Base-by-base conservation (phyloP, 768 basidiomycete genomes). In the Hypholoma sublateritium region DNA sequence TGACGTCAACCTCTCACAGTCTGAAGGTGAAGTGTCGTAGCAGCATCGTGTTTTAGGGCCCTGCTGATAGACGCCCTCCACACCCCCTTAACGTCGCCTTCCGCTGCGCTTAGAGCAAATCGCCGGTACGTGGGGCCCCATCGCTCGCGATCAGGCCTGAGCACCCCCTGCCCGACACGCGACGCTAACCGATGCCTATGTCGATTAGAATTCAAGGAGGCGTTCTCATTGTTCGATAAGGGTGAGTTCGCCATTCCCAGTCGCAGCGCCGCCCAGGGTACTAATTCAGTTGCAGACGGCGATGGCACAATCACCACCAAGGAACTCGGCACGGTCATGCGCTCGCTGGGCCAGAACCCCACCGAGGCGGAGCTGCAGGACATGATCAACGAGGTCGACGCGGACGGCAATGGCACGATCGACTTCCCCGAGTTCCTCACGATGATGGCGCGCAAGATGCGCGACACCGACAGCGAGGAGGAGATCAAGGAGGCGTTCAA, bases 191-290 rank as follows among this genome's bases (percentile, higher is more conserved):
- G 17, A 43, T 56, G 44, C 34, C 47, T 17, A 39, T 46, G 47
- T 39, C 24, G 45, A 56, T 9, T 36, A 62, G 94, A 96, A 75
- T 98, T 95, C 86, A 98, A 96, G 83, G 96, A 98, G 80, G 95
- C 95, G 49, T 98, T 98, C 79, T 93, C 95, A 57, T 83, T 98
- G 19, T 98, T 98, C 73, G 94, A 97, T 80, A 95, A 94, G 74
- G 91, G 94, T 93, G 48, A 25, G 62, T 57, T 1, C 13, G 35
- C 80, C 73, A 32, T 22, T 44, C 42, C 47, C 17, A 52, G 53
- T 47, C 53, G 28, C 28, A 1, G 28, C 9, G 9, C 50, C 59
- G 53, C 56, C 5, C 34, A 16, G 9, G 35, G 47, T 13, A 14
- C 22, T 54, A 24, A 16, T 7, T 50, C 35, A 50, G 19, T 25